Percentiles rank a stretch among this genome's conserved stretches.
Conservation (phyloP, 805 yeast species). For the Ogataea allantospora region DNA sequence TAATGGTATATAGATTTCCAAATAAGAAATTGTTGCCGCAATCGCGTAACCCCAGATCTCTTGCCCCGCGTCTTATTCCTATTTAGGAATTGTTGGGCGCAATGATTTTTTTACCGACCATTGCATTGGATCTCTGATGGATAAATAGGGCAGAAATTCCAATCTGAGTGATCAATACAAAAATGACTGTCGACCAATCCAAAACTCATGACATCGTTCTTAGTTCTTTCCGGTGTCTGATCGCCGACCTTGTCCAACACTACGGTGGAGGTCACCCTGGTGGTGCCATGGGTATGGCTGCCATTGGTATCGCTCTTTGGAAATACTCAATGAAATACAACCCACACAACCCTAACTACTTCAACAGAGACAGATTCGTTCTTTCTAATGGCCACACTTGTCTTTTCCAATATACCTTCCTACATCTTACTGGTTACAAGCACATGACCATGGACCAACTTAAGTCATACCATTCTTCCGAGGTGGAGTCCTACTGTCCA, state of each 20-base stretch:
- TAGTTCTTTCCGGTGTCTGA: slow-evolving; percentile 32
- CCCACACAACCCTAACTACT: slow-evolving; percentile 88
- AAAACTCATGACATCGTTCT: slow-evolving; percentile 27
- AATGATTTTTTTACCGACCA: too few relatives aligned
- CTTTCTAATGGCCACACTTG: slow-evolving; percentile 96
- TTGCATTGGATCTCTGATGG: too few relatives aligned
- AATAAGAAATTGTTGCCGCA: not conserved
- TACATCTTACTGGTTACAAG: slow-evolving; percentile 83
- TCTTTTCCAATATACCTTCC: slow-evolving; percentile 80
- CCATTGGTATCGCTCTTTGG: slow-evolving; percentile 87
- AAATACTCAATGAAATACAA: slow-evolving; percentile 71
- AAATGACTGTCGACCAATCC: slow-evolving; percentile 25
- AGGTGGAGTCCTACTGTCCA: slow-evolving; percentile 84
- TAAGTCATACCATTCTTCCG: slow-evolving; percentile 71
- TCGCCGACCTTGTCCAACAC: slow-evolving; percentile 35
- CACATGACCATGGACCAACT: slow-evolving; percentile 74
- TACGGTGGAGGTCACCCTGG: slow-evolving; percentile 87
- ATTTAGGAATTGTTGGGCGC: slow-evolving; percentile 7
- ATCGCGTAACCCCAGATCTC: not conserved
- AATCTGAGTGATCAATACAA: too few relatives aligned
- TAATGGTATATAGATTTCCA: not conserved
- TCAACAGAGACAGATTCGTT: slow-evolving; percentile 93
- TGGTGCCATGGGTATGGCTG: slow-evolving; percentile 97
- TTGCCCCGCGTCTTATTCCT: slow-evolving; percentile 3
- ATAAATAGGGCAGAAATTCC: too few relatives aligned